Evolutionary conservation across 352 stramenopile genomes (phyloP), one percentile per base, ranked within the genome.

Genomic region (Thalassiosira tumida): DNA sequence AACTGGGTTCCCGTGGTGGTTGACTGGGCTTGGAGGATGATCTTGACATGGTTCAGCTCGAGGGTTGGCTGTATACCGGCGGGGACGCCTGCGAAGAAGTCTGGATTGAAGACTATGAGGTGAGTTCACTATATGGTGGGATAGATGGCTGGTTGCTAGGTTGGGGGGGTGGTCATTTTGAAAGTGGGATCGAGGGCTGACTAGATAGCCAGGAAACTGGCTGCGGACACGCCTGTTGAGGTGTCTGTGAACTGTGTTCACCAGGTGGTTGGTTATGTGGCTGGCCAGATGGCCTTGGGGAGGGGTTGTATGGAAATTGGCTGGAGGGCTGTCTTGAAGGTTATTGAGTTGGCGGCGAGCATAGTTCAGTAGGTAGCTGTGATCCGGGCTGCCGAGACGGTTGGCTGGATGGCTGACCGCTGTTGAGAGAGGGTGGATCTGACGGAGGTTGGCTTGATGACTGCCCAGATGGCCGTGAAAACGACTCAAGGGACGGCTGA

Each of bases 191-290:
- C 47, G 47, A 59, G 47, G 10, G 47, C 10, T 59, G 10, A 21
- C 47, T 21, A 59, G 47, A 59, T 21, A 21, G 47, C 47, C 21
- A 21, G 47, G 47, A 21, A 21, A 21, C 10, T 21, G 47, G 47
- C 47, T 10, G 47, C 10, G 47, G 21, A 59, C 10, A 59, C 10
- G 47, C 10, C 64, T 73, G 26, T 5, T 29, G 14, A 73, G 64
- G 24, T 73, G 31, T 5, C 64, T 73, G 26, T 38, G 29, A 43
- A 24, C 64, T 73, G 64, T 13, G n/a, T 14, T 73, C 26, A 40
- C 31, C 21, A 40, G 64, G 40, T 73, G 64, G 64, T 73, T 41
- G 33, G 64, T 24, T 40, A 73, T 24, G 40, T 73, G 64, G 64
- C 47, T 54, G 47, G 47, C 47, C 17, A 54, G 7, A 54, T 54